A percentile compares a stretch with the other conserved stretches of the same genome.
phyloP scores from a whole-genome alignment of 441 rosid genomes.

The Bocquillonia castaneifolia region DNA sequence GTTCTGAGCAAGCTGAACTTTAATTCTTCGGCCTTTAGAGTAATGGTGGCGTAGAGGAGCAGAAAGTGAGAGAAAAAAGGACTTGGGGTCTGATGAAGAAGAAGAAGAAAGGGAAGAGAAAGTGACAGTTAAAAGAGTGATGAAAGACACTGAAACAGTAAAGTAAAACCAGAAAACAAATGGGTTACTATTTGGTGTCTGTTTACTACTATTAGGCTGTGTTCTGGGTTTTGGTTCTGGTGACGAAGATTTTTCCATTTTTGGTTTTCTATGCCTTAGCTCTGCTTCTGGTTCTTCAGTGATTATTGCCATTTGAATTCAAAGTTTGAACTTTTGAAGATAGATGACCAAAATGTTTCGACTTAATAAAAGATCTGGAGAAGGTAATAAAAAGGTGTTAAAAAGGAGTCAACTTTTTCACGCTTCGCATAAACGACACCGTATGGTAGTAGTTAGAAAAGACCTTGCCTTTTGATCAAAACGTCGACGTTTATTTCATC shows the following conservation, averaged over 20 bases:
- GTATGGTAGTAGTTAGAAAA: not conserved
- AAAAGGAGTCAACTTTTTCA: not conserved
- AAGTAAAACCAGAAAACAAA: conserved; percentile 39
- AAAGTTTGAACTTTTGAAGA: not conserved
- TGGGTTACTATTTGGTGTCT: conserved; percentile 22
- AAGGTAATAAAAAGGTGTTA: not conserved
- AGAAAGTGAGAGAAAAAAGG: conserved; percentile 72
- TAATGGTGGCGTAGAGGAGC: conserved; percentile 64
- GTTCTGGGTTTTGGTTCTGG: conserved; percentile 16
- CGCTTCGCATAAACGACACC: not conserved
- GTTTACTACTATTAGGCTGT: not conserved
- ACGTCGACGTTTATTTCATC: not conserved
- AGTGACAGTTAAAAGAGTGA: conserved; percentile 37
- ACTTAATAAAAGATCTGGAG: not conserved
- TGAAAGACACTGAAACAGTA: conserved; percentile 30
- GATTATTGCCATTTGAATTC: conserved; percentile 29
- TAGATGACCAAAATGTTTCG: too few species aligned
- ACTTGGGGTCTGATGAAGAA: conserved; percentile 48
- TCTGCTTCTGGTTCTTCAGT: conserved; percentile 37
- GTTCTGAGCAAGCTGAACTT: conserved; percentile 46
- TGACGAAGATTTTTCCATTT: conserved; percentile 14
- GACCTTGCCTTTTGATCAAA: not conserved
- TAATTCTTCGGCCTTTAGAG: conserved; percentile 66
- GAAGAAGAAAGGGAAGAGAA: conserved; percentile 35
- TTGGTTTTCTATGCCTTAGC: conserved; percentile 15